phyloP scores from a whole-genome alignment of 148 eudicot genomes.

The Vaccinium macrocarpon region DNA sequence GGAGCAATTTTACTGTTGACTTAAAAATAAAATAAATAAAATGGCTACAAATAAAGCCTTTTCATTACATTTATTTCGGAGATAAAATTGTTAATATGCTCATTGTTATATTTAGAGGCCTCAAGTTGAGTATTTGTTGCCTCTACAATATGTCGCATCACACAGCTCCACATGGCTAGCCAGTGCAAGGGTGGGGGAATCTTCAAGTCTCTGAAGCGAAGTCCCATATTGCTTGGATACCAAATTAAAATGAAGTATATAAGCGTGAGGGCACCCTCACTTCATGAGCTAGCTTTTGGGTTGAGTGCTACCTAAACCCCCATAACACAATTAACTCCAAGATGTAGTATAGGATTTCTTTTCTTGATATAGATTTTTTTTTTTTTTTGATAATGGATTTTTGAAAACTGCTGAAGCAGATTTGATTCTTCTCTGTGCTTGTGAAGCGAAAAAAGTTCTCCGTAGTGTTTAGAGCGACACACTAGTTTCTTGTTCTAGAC shows the following conservation, averaged over 20 bases:
- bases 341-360: not conserved
- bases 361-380: too few relatives aligned
- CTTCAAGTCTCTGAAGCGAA: not conserved
- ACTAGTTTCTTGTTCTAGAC: not conserved
- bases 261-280: too few relatives aligned
- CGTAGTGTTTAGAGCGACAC: not conserved
- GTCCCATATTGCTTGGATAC: too few relatives aligned
- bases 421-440: not conserved
- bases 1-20: not conserved
- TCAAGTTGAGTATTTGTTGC: not conserved
- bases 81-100: not conserved
- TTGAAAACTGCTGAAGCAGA: not conserved
- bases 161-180: not conserved
- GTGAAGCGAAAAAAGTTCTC: not conserved
- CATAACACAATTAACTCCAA: not conserved
- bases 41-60: not conserved
- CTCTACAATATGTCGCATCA: not conserved
- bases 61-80: not conserved
- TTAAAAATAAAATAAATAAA: not conserved
- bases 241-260: too few relatives aligned
- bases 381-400: too few relatives aligned
- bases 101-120: not conserved
- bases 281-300: too few relatives aligned
- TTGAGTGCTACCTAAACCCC: too few relatives aligned
- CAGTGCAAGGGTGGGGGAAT: not conserved